A percentile compares a stretch with the other conserved stretches of the same genome.
phyloP scores from a whole-genome alignment of 495 filamentous ascomycete species.

The Clohesyomyces aquaticus region DNA sequence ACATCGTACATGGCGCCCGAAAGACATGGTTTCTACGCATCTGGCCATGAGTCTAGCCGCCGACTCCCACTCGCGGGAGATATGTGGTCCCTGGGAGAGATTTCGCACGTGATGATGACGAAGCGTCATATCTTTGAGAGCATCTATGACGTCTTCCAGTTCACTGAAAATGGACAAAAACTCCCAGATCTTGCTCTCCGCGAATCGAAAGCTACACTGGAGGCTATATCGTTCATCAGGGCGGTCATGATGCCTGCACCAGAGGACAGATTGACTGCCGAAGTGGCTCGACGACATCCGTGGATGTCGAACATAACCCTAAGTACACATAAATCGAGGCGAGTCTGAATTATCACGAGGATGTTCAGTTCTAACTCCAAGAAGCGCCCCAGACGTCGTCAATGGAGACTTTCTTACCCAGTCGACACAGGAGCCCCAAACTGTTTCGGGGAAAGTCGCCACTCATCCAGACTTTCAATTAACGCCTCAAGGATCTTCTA shows the following conservation, averaged over 20 bases:
- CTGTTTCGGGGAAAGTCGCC: no score
- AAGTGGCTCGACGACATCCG: background rate
- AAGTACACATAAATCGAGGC: no score
- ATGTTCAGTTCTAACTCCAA: no score
- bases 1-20: slow-evolving; percentile 7
- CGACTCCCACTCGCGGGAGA: background rate
- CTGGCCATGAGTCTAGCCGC: background rate
- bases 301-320: no score
- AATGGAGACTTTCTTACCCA: no score
- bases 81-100: slow-evolving; percentile 3
- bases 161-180: background rate
- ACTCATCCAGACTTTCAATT: no score
- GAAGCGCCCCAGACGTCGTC: no score
- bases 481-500: no score
- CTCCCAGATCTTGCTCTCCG: background rate
- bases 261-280: background rate
- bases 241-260: background rate
- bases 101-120: background rate
- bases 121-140: background rate
- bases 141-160: background rate
- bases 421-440: no score
- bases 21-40: background rate
- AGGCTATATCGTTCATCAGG: background rate
- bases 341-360: no score
- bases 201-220: background rate